These are phyloP conservation scores for Saturnispora bothae DNA, from an alignment of 805 yeast genomes.

Conservation along the genomic window DNA sequence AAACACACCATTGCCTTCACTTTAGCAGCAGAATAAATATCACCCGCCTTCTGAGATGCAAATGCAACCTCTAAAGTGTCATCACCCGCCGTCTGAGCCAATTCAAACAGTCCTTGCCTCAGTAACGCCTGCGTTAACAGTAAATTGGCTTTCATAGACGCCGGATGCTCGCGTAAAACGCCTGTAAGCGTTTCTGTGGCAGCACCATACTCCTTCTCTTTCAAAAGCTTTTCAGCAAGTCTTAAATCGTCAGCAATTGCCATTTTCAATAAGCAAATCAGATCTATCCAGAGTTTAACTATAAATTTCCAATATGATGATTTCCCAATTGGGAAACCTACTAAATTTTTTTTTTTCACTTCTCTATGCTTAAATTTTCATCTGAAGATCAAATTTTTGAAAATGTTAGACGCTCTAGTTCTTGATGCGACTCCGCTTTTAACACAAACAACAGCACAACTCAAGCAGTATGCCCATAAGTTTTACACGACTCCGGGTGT, in stretches of 20 bases:
- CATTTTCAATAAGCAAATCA: too few species aligned
- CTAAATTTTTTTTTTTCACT: neutral
- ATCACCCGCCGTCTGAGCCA: constrained; percentile 36
- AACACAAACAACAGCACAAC: constrained; percentile 66
- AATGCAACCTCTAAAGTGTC: constrained; percentile 35
- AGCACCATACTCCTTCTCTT: constrained; percentile 30
- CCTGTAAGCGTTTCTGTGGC: constrained; percentile 34
- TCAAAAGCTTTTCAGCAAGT: constrained; percentile 23
- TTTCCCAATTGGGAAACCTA: neutral
- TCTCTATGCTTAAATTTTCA: neutral
- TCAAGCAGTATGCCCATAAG: constrained; percentile 58
- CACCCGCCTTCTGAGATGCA: constrained; percentile 34
- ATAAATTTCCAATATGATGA: too few species aligned
- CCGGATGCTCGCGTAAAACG: constrained; percentile 34
- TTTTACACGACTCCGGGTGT: constrained; percentile 92
- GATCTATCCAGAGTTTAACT: too few species aligned
- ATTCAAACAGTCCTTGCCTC: constrained; percentile 36
- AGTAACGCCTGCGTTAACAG: constrained; percentile 42
- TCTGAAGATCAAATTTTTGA: neutral
- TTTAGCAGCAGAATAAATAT: constrained; percentile 39
- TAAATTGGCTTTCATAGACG: constrained; percentile 36
- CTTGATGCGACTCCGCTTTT: constrained; percentile 94
- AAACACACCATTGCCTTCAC: constrained; percentile 39
- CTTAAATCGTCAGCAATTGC: constrained; percentile 17
- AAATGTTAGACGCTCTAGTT: constrained; percentile 46